Evolutionary conservation across 129 eudicot genomes (phyloP).

Genomic region (Mikania micrantha): DNA sequence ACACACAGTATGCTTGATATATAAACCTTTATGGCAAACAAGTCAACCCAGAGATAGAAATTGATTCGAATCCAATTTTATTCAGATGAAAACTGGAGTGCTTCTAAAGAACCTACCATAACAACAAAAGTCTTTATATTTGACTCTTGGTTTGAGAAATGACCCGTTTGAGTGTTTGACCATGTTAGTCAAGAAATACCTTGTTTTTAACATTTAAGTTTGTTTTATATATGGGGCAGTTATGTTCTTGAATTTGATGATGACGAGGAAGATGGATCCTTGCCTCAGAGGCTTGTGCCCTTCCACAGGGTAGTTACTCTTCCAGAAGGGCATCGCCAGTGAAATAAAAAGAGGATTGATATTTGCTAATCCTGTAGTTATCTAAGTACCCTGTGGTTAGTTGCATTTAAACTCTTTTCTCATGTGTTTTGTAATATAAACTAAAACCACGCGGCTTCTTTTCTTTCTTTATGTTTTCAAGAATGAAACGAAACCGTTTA

Average conservation of each 20-base stretch:
- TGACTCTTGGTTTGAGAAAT: not conserved
- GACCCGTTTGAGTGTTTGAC: not conserved
- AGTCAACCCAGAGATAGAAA: not conserved
- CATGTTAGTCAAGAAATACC: slow-evolving; percentile 7
- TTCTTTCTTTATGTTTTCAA: not conserved
- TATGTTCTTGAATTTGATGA: slow-evolving; percentile 75
- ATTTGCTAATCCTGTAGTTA: not conserved
- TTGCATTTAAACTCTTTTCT: not conserved
- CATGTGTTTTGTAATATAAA: not conserved
- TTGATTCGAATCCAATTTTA: not conserved
- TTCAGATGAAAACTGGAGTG: not conserved
- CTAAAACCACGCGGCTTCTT: not conserved
- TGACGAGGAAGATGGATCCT: slow-evolving; percentile 76
- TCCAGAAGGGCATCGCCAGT: slow-evolving; percentile 79
- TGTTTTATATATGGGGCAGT: slow-evolving; percentile 27
- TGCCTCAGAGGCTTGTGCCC: slow-evolving; percentile 68
- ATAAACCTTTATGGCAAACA: not conserved
- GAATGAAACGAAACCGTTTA: not conserved
- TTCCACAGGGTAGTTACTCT: slow-evolving; percentile 72
- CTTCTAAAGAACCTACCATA: not conserved
- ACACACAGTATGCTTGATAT: no score
- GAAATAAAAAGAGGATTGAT: slow-evolving; percentile 19
- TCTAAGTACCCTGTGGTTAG: not conserved
- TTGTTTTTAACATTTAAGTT: not conserved
- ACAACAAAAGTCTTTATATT: not conserved